Percentiles rank a stretch among this genome's conserved stretches.
phyloP scores from a whole-genome alignment of 2,329 filamentous ascomycete species.

The Sarocladium strictum region DNA sequence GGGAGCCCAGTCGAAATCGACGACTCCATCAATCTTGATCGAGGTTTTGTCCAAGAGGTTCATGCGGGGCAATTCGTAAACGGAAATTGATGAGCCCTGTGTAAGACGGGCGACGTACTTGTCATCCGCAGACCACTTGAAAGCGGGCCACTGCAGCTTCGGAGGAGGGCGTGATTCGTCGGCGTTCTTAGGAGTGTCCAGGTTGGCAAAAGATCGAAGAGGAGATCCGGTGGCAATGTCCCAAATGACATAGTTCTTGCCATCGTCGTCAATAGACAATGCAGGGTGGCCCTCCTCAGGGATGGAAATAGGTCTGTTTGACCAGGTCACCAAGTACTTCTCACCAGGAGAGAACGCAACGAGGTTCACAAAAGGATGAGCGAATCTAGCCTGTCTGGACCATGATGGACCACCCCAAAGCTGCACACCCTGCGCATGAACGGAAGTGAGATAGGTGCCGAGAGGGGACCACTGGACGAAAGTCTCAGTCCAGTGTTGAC shows the following conservation, averaged over 20 bases:
- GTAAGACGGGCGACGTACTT: conserved; percentile 93
- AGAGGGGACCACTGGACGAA: conserved; percentile 98
- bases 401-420: conserved; percentile 91
- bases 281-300: conserved; percentile 80
- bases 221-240: conserved; percentile 86
- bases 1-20: conserved; percentile 98
- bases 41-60: conserved; percentile 83
- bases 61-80: conserved; percentile 88
- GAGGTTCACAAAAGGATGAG: conserved; percentile 91
- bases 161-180: conserved; percentile 60
- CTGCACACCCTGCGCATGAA: conserved; percentile 94
- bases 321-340: conserved; percentile 95
- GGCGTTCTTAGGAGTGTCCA: conserved; percentile 61
- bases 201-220: conserved; percentile 85
- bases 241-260: conserved; percentile 99
- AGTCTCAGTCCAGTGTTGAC: conserved; percentile 94
- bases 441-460: conserved; percentile 88
- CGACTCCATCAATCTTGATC: conserved; percentile 92
- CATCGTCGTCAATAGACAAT: conserved; percentile 88
- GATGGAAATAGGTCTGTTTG: conserved; percentile 84
- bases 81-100: conserved; percentile 80
- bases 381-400: conserved; percentile 86
- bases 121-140: conserved; percentile 98
- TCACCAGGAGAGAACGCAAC: conserved; percentile 93
- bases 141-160: conserved; percentile 96